Evolutionary conservation across 495 filamentous ascomycete species (phyloP).

Genomic region (Hyaloscypha variabilis): DNA sequence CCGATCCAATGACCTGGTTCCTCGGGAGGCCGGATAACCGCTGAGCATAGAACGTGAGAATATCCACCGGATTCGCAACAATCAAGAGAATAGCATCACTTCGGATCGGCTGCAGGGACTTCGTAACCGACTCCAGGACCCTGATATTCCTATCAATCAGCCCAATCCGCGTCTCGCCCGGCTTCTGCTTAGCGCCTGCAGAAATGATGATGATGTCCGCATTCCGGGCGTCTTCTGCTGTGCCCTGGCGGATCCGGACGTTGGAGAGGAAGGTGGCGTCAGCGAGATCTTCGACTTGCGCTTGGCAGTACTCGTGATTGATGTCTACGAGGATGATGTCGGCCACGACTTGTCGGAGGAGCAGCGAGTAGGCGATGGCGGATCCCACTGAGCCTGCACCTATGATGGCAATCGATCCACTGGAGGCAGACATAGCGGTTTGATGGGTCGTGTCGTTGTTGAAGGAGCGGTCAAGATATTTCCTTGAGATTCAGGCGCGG

Average conservation of each 20-base stretch:
- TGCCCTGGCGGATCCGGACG: constrained; percentile 39
- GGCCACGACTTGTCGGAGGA: constrained; percentile 39
- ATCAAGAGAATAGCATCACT: constrained; percentile 42
- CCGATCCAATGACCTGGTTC: constrained; percentile 43
- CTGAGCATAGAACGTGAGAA: constrained; percentile 44
- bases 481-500: not conserved
- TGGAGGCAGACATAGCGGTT: constrained; percentile 9
- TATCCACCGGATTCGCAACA: constrained; percentile 51
- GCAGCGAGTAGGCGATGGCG: constrained; percentile 45
- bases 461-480: not conserved
- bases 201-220: constrained; percentile 50
- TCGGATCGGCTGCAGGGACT: constrained; percentile 40
- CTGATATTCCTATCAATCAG: constrained; percentile 44
- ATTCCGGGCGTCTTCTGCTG: constrained; percentile 43
- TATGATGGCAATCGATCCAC: constrained; percentile 39
- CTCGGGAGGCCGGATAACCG: constrained; percentile 39
- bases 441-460: not conserved
- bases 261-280: constrained; percentile 41
- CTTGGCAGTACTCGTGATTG: constrained; percentile 38
- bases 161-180: constrained; percentile 44
- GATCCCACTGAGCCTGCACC: constrained; percentile 48
- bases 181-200: constrained; percentile 43
- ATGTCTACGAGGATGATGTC: constrained; percentile 49
- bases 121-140: constrained; percentile 40
- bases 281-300: constrained; percentile 48